These are phyloP conservation scores for Cercophora samala DNA, from an alignment of 495 filamentous ascomycete species.

Conservation along the genomic window DNA sequence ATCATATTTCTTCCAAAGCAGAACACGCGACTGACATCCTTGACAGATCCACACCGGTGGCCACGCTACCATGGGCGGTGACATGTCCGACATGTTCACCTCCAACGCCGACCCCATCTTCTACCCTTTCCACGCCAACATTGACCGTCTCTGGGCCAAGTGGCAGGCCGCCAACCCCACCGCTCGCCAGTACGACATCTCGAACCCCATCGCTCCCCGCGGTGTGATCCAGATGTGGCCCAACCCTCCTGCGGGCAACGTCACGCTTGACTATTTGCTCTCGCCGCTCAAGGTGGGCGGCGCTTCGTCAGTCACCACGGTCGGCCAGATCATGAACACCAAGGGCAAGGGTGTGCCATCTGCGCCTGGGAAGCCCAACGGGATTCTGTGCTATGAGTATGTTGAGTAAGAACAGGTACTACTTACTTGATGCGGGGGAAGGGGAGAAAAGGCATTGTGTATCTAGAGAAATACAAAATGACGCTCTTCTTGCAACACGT, in stretches of 20 bases:
- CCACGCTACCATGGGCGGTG: constrained; percentile 46
- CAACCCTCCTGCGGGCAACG: constrained; percentile 2
- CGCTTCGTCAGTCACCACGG: neutral
- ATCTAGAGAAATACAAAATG: neutral
- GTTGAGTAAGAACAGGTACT: neutral
- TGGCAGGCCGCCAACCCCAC: constrained; percentile 50
- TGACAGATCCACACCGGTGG: constrained; percentile 54
- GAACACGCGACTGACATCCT: neutral
- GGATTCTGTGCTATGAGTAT: constrained; percentile 8
- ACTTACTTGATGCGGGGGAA: too few species aligned
- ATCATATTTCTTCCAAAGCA: neutral
- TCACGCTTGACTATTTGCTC: constrained; percentile 2
- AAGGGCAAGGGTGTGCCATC: constrained; percentile 5
- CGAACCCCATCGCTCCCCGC: neutral
- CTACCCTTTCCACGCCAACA: constrained; percentile 62
- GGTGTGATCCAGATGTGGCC: constrained; percentile 7
- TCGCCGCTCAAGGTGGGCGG: neutral
- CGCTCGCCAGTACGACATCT: neutral
- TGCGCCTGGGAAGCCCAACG: constrained; percentile 4
- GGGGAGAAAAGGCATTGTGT: too few species aligned
- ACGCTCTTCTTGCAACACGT: too few species aligned
- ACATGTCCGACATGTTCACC: constrained; percentile 50
- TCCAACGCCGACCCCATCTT: constrained; percentile 63
- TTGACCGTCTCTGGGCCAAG: constrained; percentile 63
- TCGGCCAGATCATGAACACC: constrained; percentile 7